A percentile compares a stretch with the other conserved stretches of the same genome.
Evolutionary conservation across 345 rosid genomes (phyloP).

Genomic region (Luvunga scandens): DNA sequence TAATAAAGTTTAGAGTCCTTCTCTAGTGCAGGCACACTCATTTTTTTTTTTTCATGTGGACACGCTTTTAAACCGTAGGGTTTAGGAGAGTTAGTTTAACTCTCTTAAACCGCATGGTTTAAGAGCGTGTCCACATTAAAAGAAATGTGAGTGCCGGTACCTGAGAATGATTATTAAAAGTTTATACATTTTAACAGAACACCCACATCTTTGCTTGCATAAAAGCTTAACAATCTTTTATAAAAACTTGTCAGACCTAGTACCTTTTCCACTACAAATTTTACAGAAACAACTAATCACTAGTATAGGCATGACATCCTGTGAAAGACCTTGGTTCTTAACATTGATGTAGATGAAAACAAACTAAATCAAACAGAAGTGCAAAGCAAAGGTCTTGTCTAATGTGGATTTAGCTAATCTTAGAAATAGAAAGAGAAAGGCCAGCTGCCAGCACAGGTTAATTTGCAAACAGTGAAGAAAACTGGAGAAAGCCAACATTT

Average conservation of each 20-base stretch:
- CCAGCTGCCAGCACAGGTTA: background rate
- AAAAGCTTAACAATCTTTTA: background rate
- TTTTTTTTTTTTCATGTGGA: too few relatives aligned
- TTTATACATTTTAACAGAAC: background rate
- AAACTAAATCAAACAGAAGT: constrained; percentile 1
- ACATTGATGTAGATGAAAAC: background rate
- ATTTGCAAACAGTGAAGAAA: background rate
- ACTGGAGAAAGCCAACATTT: background rate
- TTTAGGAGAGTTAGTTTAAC: too few relatives aligned
- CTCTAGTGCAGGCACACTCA: too few relatives aligned
- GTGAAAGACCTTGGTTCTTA: background rate
- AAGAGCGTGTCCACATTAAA: too few relatives aligned
- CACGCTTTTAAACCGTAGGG: too few relatives aligned
- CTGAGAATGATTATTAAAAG: too few relatives aligned
- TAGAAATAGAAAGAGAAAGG: background rate
- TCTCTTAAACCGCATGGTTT: too few relatives aligned
- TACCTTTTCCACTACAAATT: background rate
- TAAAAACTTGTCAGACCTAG: background rate
- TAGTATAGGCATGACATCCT: background rate
- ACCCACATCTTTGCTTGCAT: background rate
- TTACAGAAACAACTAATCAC: background rate
- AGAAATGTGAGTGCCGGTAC: too few relatives aligned
- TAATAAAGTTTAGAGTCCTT: background rate
- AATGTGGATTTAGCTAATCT: background rate
- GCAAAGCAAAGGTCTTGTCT: background rate